These are phyloP conservation scores for Phytophthora idaei DNA, from an alignment of 352 stramenopile genomes.

Conservation along the genomic window DNA sequence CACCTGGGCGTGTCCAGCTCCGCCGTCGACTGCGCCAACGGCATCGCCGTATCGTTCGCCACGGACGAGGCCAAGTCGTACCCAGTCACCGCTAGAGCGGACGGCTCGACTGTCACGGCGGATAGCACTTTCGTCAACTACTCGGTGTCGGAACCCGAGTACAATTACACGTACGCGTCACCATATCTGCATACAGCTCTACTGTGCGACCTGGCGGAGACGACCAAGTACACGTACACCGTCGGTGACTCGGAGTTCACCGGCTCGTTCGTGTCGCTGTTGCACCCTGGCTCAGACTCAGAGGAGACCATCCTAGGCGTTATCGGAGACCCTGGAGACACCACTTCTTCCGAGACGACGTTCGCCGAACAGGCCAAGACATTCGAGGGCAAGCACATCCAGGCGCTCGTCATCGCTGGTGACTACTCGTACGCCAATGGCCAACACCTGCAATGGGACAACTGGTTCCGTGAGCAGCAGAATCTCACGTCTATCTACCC, in stretches of 20 bases:
- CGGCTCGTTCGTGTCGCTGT: conserved; percentile 37
- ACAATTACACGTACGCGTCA: conserved; percentile 59
- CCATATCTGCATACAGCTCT: conserved; percentile 56
- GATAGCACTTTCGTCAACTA: conserved; percentile 44
- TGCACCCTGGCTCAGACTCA: conserved; percentile 36
- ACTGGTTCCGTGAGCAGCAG: conserved; percentile 58
- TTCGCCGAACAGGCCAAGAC: conserved; percentile 38
- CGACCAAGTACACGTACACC: conserved; percentile 55
- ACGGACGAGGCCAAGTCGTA: conserved; percentile 35
- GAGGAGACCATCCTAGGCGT: conserved; percentile 50
- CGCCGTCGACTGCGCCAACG: conserved; percentile 39
- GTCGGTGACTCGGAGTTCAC: conserved; percentile 47
- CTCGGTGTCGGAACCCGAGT: conserved; percentile 42
- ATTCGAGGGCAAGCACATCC: conserved; percentile 46
- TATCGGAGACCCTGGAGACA: conserved; percentile 50
- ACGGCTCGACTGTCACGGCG: conserved; percentile 19
- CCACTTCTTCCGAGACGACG: conserved; percentile 42
- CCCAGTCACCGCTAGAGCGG: conserved; percentile 34
- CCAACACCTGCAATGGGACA: conserved; percentile 71
- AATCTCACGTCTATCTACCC: conserved; percentile 53
- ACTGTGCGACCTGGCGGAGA: conserved; percentile 44
- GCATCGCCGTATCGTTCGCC: conserved; percentile 51
- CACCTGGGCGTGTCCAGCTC: conserved; percentile 46
- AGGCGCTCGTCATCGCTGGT: conserved; percentile 55
- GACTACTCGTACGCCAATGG: conserved; percentile 79